These are phyloP conservation scores for Diplodia corticola DNA, from an alignment of 2,329 filamentous ascomycete species.

Conservation along the genomic window DNA sequence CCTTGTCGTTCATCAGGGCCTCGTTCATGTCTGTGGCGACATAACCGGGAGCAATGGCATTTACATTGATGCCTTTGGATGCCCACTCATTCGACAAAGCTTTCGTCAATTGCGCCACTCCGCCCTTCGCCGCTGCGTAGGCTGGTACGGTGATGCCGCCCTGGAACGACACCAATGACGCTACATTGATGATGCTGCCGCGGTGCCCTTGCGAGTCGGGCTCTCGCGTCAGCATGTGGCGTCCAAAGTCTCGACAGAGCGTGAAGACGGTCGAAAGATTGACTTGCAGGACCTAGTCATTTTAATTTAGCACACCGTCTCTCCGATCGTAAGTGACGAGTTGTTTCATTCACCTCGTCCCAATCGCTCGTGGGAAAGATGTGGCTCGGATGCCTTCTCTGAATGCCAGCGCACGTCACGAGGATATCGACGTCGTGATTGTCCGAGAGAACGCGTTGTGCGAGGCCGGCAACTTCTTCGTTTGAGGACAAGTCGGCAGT, in stretches of 20 bases:
- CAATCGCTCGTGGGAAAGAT: conserved; percentile 76
- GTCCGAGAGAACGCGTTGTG: conserved; percentile 61
- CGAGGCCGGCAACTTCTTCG: conserved; percentile 59
- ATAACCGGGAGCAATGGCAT: conserved; percentile 87
- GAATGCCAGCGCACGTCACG: conserved; percentile 84
- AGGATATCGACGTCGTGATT: conserved; percentile 70
- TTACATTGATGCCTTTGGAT: conserved; percentile 73
- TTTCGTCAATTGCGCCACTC: conserved; percentile 81
- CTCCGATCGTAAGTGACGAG: background rate
- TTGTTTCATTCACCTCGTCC: conserved; percentile 59
- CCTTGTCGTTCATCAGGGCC: conserved; percentile 71
- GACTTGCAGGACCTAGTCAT: conserved; percentile 67
- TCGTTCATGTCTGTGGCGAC: conserved; percentile 91
- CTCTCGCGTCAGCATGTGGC: conserved; percentile 68
- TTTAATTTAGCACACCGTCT: background rate
- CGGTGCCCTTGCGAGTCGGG: conserved; percentile 54
- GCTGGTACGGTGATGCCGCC: conserved; percentile 86
- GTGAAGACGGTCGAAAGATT: conserved; percentile 83
- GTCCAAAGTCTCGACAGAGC: conserved; percentile 72
- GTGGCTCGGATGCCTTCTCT: conserved; percentile 73
- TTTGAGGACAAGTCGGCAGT: background rate
- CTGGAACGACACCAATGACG: conserved; percentile 77
- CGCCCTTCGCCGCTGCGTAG: conserved; percentile 84
- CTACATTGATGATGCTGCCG: conserved; percentile 81
- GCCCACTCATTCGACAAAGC: conserved; percentile 85